Evolutionary conservation across 176 grass and related monocot species (phyloP), one percentile per base, ranked within the genome.

Genomic region (Saccharum spontaneum): DNA sequence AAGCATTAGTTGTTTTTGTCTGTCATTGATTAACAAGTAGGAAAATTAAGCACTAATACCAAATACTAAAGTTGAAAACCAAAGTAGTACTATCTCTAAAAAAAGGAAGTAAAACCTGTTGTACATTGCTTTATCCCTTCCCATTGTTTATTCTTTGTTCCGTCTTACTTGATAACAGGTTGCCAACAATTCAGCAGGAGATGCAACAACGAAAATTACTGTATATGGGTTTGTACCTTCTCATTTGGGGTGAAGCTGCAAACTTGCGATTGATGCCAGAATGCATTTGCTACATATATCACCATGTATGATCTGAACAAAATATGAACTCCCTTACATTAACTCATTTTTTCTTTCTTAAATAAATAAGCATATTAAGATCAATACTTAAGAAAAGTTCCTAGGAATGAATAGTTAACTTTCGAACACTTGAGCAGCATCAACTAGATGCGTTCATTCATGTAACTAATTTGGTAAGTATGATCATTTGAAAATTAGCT

Each of bases 221-320:
- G 40, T 98, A 98, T 74, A 98, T 98, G 88, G 91, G 96, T 36
- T 81, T 98, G 73, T 98, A 98, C 87, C 91, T 98, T 90, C 96
- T 98, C 88, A 98, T 98, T 86, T 98, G 96, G 96, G 96, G 96
- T 5, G 96, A 98, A 86, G 96, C 96, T 83, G 93, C 96, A 45
- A 98, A 98, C 81, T 89, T 98, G 93, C 83, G 96, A 87, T 98
- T 98, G 69, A 92, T 98, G 96, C 96, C 96, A 26, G 96, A 98
- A 75, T 98, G 96, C 77, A 79, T 95, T 87, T 98, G 96, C 68
- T 98, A 98, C 81, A 98, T 98, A 84, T 98, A 98, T 89, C 96
- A 98, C 81, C 93, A 98, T 95, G 96, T 95, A 95, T 39, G 85
- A 75, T 57, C 43, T 80, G 52, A 81, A 66, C 13, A 75, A 75